Percentiles rank a stretch among this genome's conserved stretches.
Conservation (phyloP, 371 early-diverging fungal genomes). For the Rhizopus microsporus region DNA sequence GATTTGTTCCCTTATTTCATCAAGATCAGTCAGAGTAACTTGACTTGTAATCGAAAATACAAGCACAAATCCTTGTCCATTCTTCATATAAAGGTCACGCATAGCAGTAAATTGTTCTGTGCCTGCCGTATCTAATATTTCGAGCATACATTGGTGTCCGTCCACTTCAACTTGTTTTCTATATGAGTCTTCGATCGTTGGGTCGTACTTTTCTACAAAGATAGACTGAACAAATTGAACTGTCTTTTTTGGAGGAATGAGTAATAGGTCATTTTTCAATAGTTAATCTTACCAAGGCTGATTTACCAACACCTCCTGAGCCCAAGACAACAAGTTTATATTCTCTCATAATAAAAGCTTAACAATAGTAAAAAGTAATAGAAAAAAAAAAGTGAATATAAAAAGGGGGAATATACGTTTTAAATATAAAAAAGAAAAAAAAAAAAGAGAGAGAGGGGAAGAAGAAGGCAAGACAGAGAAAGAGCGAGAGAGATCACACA, state of each 20-base stretch:
- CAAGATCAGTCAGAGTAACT: constrained; percentile 81
- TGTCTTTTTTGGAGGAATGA: constrained; percentile 58
- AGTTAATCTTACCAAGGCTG: constrained; percentile 73
- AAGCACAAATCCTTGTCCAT: constrained; percentile 86
- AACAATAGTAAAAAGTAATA: constrained; percentile 1
- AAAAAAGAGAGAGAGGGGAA: constrained; percentile 8
- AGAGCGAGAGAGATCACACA: constrained; percentile 12
- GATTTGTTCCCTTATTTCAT: constrained; percentile 79
- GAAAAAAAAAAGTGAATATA: constrained; percentile 10
- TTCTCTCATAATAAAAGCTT: constrained; percentile 57
- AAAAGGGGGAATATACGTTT: constrained; percentile 15
- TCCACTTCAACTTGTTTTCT: constrained; percentile 88
- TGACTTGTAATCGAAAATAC: constrained; percentile 86
- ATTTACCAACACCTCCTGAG: constrained; percentile 90
- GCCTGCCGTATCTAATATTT: constrained; percentile 88
- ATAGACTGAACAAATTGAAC: constrained; percentile 91
- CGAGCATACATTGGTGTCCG: constrained; percentile 84
- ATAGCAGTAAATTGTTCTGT: constrained; percentile 91
- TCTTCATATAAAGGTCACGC: constrained; percentile 92
- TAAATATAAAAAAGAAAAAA: constrained; percentile 17
- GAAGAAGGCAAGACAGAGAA: constrained; percentile 11
- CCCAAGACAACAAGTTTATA: constrained; percentile 90
- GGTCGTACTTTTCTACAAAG: constrained; percentile 90
- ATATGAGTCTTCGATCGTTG: constrained; percentile 91
- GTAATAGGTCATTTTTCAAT: neutral